These are phyloP conservation scores for Brassica cretica DNA, from an alignment of 345 rosid species.

Conservation along the genomic window DNA sequence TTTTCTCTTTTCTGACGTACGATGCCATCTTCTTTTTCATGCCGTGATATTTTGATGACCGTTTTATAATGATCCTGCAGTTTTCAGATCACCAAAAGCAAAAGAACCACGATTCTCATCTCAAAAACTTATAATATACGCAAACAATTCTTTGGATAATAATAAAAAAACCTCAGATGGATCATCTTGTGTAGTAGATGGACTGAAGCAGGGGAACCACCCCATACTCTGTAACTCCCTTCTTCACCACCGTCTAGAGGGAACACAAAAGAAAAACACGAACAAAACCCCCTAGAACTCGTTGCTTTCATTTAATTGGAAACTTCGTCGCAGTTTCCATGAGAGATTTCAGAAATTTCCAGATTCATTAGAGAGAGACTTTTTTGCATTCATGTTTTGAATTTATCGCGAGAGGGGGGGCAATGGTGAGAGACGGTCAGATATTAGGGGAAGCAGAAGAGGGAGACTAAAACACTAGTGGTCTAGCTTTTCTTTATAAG, in stretches of 20 bases:
- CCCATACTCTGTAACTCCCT: conserved; percentile 10
- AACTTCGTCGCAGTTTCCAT: background rate
- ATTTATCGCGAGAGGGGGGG: conserved; percentile 5
- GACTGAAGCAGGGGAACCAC: conserved; percentile 8
- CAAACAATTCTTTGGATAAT: background rate
- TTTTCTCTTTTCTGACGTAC: background rate
- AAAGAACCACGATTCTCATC: background rate
- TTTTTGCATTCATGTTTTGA: conserved; percentile 16
- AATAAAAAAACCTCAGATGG: conserved; percentile 17
- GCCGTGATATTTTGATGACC: conserved; percentile 1
- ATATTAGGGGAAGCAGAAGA: conserved; percentile 7
- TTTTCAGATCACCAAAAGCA: conserved; percentile 17
- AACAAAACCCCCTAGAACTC: background rate
- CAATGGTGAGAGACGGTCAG: conserved; percentile 1
- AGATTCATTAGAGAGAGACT: background rate
- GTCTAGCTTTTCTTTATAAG: conserved; percentile 10
- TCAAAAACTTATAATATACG: background rate
- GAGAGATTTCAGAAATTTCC: conserved; percentile 1
- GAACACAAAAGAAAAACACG: background rate
- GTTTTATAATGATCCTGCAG: conserved; percentile 13
- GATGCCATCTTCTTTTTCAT: conserved; percentile 13
- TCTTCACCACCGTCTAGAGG: conserved; percentile 8
- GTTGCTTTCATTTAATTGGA: conserved; percentile 14
- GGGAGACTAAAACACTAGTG: conserved; percentile 16
- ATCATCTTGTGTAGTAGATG: conserved; percentile 19